These are phyloP conservation scores for Neonectria hederae DNA, from an alignment of 2,329 filamentous ascomycete species.

Conservation along the genomic window DNA sequence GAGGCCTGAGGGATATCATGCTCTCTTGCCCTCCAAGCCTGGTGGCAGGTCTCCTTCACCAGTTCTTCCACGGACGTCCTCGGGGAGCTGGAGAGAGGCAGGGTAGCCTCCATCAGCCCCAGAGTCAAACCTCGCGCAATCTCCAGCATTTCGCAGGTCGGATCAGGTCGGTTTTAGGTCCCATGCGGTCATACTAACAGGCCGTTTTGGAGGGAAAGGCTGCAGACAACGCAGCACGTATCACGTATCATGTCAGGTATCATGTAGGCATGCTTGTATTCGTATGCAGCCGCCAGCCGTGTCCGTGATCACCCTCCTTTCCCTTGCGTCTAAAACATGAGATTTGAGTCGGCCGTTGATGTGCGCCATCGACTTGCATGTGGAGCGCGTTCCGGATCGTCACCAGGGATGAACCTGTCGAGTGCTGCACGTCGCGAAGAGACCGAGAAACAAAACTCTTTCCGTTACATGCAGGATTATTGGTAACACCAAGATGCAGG, in stretches of 20 bases:
- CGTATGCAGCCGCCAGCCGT: slow-evolving; percentile 23
- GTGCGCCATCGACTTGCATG: slow-evolving; percentile 24
- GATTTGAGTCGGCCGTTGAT: slow-evolving; percentile 25
- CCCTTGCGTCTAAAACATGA: slow-evolving; percentile 26
- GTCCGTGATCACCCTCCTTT: slow-evolving; percentile 13
- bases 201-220: slow-evolving; percentile 16
- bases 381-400: slow-evolving; percentile 26
- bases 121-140: neutral
- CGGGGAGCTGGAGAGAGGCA: neutral
- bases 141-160: neutral
- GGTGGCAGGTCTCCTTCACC: neutral
- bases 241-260: neutral
- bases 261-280: neutral
- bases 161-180: neutral
- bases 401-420: slow-evolving; percentile 28
- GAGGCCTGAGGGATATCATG: neutral
- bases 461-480: neutral
- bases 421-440: neutral
- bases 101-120: neutral
- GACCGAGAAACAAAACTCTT: slow-evolving; percentile 6
- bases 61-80: neutral
- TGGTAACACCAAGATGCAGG: neutral
- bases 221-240: slow-evolving; percentile 13
- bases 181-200: slow-evolving; percentile 16
- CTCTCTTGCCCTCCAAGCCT: neutral